Conservation (phyloP, 345 rosid genomes). For the thale cress (Arabidopsis thaliana) region TAIR10.1 NC_003074.8:17457001-17457500, state of each 20-base stretch:
- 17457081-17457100: constrained; percentile 1
- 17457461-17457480: neutral
- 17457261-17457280: neutral
- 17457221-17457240: too few relatives aligned
- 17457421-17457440: neutral
- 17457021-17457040: constrained; percentile 5
- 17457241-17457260: too few relatives aligned
- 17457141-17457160: neutral
- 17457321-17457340: neutral
- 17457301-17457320: neutral
- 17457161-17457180: neutral
- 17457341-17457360: too few relatives aligned
- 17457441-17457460: neutral
- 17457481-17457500: neutral
- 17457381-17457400: neutral
- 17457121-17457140: neutral
- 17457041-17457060: constrained; percentile 7
- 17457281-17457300: neutral
- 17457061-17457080: neutral
- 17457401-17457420: neutral
- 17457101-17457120: neutral
- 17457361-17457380: too few relatives aligned
- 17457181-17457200: neutral
- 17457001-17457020: neutral
- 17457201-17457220: too few relatives aligned